Conservation (phyloP, 768 basidiomycete species). For the Mycena polygramma region DNA sequence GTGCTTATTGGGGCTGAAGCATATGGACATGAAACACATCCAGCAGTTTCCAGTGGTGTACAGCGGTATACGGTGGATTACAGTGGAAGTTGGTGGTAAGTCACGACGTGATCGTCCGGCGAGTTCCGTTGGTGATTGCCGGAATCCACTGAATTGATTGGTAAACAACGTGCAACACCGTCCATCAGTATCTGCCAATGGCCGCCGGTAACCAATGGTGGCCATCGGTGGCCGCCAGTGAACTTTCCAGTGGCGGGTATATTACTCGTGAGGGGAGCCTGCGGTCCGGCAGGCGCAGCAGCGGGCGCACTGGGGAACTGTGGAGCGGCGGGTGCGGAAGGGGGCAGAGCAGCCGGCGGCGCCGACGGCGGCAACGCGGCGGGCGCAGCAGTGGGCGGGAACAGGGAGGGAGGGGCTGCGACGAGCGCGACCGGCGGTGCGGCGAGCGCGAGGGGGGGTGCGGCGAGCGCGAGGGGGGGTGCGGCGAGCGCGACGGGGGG, state of each 20-base stretch:
- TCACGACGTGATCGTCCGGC: neutral
- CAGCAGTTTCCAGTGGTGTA: neutral
- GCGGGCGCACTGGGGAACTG: too few relatives aligned
- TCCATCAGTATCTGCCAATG: neutral
- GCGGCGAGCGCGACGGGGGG: too few relatives aligned
- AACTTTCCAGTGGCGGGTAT: neutral
- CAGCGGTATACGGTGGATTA: constrained; percentile 3
- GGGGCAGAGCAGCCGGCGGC: too few relatives aligned
- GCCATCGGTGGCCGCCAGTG: neutral
- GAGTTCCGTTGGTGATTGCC: neutral
- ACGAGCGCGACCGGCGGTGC: too few relatives aligned
- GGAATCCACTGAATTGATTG: neutral
- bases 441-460: too few relatives aligned
- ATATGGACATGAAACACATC: neutral
- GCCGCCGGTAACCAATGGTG: neutral
- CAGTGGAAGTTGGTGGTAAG: constrained; percentile 1
- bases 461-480: too few relatives aligned
- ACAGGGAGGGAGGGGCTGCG: too few relatives aligned
- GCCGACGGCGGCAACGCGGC: too few relatives aligned
- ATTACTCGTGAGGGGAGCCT: too few relatives aligned
- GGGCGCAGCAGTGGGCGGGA: too few relatives aligned
- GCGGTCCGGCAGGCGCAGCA: too few relatives aligned
- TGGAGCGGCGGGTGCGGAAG: too few relatives aligned
- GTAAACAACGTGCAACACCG: neutral
- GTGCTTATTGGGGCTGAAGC: neutral